Conservation (phyloP, 129 eudicot species). For the Ambrosia trifida region DNA sequence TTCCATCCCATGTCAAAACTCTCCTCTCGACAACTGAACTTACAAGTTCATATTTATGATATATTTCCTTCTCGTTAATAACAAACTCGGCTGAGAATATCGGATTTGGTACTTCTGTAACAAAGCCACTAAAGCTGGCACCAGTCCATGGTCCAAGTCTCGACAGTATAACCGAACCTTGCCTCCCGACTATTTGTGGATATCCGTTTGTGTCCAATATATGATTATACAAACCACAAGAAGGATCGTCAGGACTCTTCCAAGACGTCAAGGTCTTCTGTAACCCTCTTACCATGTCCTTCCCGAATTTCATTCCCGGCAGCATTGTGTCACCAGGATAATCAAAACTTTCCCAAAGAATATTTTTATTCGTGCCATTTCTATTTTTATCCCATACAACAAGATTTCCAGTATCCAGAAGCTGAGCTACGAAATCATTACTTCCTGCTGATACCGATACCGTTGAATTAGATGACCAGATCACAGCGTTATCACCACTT, state of each 20-base stretch:
- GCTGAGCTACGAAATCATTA: constrained; percentile 20
- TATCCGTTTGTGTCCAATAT: constrained; percentile 35
- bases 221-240: constrained; percentile 34
- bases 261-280: constrained; percentile 40
- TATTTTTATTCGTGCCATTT: neutral
- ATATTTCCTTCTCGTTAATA: constrained; percentile 25
- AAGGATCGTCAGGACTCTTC: constrained; percentile 63
- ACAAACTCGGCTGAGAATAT: constrained; percentile 16
- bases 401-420: constrained; percentile 44
- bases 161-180: neutral
- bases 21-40: constrained; percentile 12
- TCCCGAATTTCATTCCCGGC: constrained; percentile 44
- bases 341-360: constrained; percentile 51
- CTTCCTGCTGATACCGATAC: neutral
- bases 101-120: neutral
- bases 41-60: neutral
- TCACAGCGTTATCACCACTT: neutral
- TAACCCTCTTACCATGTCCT: constrained; percentile 28
- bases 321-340: constrained; percentile 41
- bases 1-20: constrained; percentile 8
- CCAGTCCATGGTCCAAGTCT: constrained; percentile 61
- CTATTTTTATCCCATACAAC: constrained; percentile 21
- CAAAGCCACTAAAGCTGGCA: constrained; percentile 31
- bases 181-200: constrained; percentile 38
- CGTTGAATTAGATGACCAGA: constrained; percentile 29